Conservation (phyloP, 768 basidiomycete species). For the Cystofilobasidium capitatum region DNA sequence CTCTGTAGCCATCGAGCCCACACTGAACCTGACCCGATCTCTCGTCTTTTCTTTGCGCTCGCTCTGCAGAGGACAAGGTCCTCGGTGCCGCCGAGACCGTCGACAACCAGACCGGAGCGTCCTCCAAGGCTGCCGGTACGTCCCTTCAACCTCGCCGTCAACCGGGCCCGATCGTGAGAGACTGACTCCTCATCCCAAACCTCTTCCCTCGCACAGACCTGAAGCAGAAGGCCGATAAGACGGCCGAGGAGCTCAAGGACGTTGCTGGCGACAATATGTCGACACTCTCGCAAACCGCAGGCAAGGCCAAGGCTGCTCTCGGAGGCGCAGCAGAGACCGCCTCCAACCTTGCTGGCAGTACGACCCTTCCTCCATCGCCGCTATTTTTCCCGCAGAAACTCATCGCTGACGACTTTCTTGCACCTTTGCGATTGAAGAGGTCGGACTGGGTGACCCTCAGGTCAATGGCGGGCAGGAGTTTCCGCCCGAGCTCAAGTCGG, state of each 20-base stretch:
- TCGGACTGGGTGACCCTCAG: no score
- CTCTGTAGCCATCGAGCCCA: background rate
- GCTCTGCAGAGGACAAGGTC: slow-evolving; percentile 2
- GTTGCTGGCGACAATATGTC: background rate
- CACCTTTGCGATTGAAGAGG: background rate
- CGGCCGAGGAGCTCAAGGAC: background rate
- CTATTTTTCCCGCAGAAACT: no score
- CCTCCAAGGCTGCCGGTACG: background rate
- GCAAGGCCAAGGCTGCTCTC: background rate
- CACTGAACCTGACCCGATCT: background rate
- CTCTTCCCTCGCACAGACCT: background rate
- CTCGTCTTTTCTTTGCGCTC: background rate
- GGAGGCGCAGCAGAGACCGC: background rate
- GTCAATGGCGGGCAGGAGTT: no score
- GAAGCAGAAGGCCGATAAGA: background rate
- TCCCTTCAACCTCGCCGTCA: background rate
- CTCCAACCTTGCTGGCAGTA: background rate
- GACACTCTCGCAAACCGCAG: background rate
- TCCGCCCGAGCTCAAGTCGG: slow-evolving; percentile 1
- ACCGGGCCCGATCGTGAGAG: background rate
- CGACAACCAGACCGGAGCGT: background rate
- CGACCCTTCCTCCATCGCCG: background rate
- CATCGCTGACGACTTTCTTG: background rate
- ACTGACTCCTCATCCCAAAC: background rate
- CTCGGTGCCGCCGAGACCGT: background rate